Evolutionary conservation across 2,329 filamentous ascomycete genomes (phyloP).

Genomic region (Camillea tinctor): DNA sequence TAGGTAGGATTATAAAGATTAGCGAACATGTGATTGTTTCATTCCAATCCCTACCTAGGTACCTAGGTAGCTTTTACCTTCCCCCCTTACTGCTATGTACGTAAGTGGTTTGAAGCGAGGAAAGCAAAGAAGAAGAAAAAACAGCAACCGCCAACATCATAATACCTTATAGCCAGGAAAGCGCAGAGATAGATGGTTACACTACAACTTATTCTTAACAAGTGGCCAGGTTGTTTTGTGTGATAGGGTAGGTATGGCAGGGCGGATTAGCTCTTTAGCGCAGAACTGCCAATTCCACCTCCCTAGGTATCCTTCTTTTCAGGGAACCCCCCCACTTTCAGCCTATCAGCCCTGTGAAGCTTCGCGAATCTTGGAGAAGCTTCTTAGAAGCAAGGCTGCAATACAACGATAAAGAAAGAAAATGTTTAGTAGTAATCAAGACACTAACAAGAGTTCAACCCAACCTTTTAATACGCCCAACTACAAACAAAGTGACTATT

Average conservation of each 20-base stretch:
- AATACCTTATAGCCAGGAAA: too few relatives aligned
- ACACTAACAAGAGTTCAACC: neutral
- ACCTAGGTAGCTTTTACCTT: too few relatives aligned
- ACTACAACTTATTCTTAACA: too few relatives aligned
- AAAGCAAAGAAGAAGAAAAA: neutral
- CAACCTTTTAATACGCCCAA: neutral
- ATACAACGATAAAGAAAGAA: conserved; percentile 8
- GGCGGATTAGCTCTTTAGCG: too few relatives aligned
- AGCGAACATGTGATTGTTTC: neutral
- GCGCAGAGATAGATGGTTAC: too few relatives aligned
- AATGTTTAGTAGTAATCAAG: conserved; percentile 3
- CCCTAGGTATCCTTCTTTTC: neutral
- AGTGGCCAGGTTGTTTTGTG: too few relatives aligned
- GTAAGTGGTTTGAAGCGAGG: neutral
- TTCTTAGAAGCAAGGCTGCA: conserved; percentile 8
- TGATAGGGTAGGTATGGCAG: too few relatives aligned
- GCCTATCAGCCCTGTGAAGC: conserved; percentile 24
- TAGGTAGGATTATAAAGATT: neutral
- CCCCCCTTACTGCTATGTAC: neutral
- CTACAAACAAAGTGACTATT: neutral
- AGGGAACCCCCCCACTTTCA: conserved; percentile 16
- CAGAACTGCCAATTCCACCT: neutral
- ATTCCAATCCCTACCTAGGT: neutral
- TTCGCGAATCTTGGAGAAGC: conserved; percentile 31
- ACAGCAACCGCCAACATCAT: too few relatives aligned